Conservation (phyloP, 768 basidiomycete genomes). For the Kwoniella newhampshirensis region DNA sequence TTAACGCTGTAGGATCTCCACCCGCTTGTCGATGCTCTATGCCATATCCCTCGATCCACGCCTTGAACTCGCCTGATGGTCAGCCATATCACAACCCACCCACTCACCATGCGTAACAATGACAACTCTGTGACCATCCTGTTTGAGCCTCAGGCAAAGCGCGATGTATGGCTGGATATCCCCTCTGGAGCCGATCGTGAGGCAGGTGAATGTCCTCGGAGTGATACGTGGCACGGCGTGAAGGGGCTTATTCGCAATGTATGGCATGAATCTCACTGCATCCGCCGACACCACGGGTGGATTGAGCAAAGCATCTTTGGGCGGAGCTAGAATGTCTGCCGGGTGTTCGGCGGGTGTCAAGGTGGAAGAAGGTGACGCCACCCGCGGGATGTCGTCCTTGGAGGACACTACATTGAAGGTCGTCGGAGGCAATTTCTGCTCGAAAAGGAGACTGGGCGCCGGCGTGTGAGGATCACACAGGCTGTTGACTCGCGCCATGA, state of each 20-base stretch:
- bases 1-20: constrained; percentile 68
- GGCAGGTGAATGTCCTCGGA: constrained; percentile 62
- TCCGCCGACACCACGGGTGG: constrained; percentile 39
- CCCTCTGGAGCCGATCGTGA: constrained; percentile 67
- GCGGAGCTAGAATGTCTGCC: constrained; percentile 39
- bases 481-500: constrained; percentile 19
- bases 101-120: constrained; percentile 59
- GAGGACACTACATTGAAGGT: constrained; percentile 4
- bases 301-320: constrained; percentile 18
- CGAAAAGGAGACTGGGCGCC: constrained; percentile 4
- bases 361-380: neutral
- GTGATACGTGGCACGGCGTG: constrained; percentile 29
- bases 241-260: constrained; percentile 41
- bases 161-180: constrained; percentile 62
- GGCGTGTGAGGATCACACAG: neutral
- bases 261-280: constrained; percentile 45
- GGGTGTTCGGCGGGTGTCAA: constrained; percentile 21
- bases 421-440: constrained; percentile 11
- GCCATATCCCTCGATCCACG: constrained; percentile 64
- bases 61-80: constrained; percentile 55
- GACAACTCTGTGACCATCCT: constrained; percentile 57
- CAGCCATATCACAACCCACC: neutral
- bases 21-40: constrained; percentile 65
- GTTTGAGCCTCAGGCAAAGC: constrained; percentile 55
- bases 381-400: neutral